Base-by-base conservation (phyloP, 2,329 filamentous ascomycete genomes). In the Ophiosphaerella narmari region DNA sequence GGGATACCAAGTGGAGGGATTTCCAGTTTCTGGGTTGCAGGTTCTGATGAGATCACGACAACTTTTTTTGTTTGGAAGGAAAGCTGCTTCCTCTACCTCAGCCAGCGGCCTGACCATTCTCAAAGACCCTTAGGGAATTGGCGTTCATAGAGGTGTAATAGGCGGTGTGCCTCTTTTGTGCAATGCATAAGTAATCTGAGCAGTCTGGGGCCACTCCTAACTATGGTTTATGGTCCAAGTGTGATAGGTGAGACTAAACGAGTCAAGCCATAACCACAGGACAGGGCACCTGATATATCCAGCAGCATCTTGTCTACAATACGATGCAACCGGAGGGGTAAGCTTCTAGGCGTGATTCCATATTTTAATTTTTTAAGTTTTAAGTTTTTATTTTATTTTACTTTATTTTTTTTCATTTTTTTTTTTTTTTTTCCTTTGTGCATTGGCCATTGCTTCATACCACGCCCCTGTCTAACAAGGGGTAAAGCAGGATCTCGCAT, bases 91-190 rank as follows among this genome's bases (percentile, higher is more conserved):
- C 43, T 53, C 31, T 21, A 33, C 35, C 26, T 32, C 36, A 45
- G n/a, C 21, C 37, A 21, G n/a, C 40, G 23, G 31, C 31, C 24
- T 31, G 18, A 14, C 43, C 21, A 14, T 46, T 39, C 36, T 39
- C 18, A 29, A 57, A 59, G 54, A 59, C 45, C 47, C 43, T 54
- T 59, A 64, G 63, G 62, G 54, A 31, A 39, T 9, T 44, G 62
- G 65, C 55, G 65, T 67, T 62, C 24, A 60, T 67, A 70, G 67
- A 70, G 64, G 57, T 66, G 59, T 57, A 46, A 35, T 47, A 18
- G 40, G 24, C 43, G 39, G 43, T 18, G 18, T n/a, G 33, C 14
- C 40, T 42, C 14, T 14, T 42, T 34, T 16, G 24, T 40, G 38
- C 38, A 40, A 40, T 40, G 24, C 38, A 40, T 40, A 11, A 23